Evolutionary conservation across 1,284 basidiomycete genomes (phyloP).

Genomic region (Trichosporon asahii): DNA sequence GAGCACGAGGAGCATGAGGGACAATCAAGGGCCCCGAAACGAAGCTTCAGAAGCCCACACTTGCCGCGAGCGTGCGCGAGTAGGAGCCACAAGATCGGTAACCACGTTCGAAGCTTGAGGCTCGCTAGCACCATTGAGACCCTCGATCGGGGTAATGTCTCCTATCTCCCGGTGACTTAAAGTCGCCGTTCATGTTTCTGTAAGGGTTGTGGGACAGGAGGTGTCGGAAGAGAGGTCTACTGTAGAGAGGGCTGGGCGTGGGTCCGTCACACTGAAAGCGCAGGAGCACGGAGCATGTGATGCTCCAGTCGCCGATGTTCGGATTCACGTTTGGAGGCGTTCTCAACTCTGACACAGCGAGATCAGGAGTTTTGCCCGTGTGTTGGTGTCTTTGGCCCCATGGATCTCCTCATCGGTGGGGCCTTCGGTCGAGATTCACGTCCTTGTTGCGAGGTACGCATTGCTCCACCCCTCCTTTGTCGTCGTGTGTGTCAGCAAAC

Average conservation of each 20-base stretch:
- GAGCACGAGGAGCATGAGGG: not conserved
- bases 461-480: not conserved
- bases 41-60: not conserved
- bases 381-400: not conserved
- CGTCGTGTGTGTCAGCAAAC: not conserved
- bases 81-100: not conserved
- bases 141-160: not conserved
- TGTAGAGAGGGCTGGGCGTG: not conserved
- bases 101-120: slow-evolving; percentile 4
- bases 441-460: not conserved
- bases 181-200: not conserved
- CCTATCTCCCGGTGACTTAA: not conserved
- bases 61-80: not conserved
- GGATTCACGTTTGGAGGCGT: not conserved
- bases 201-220: too few relatives aligned
- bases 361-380: not conserved
- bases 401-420: not conserved
- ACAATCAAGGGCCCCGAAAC: not conserved
- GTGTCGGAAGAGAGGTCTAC: too few relatives aligned
- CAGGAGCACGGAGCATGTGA: not conserved
- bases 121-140: not conserved
- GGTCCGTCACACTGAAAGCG: not conserved
- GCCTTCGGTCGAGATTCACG: not conserved
- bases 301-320: not conserved
- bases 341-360: not conserved